A percentile compares a stretch with the other conserved stretches of the same genome.
Evolutionary conservation across 768 basidiomycete genomes (phyloP).

Genomic region (Rhizopogon vulgaris): DNA sequence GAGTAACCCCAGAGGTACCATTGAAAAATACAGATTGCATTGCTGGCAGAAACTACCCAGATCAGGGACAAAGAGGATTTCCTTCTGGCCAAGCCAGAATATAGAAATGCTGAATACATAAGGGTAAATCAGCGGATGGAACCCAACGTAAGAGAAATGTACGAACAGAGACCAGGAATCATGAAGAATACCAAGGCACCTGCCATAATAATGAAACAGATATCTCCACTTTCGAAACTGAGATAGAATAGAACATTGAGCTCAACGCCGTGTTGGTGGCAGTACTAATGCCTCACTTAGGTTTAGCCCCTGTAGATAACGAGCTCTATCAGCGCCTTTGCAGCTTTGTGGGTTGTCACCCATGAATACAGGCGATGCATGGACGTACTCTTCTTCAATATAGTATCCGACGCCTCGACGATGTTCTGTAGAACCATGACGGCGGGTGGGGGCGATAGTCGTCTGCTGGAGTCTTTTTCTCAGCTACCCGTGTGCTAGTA

Average conservation of each 20-base stretch:
- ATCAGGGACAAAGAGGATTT: conserved; percentile 67
- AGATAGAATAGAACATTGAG: conserved; percentile 7
- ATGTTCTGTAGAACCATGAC: conserved; percentile 9
- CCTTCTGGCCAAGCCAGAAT: conserved; percentile 68
- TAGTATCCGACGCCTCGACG: neutral
- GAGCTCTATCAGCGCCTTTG: neutral
- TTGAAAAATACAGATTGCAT: conserved; percentile 72
- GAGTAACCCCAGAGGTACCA: conserved; percentile 86
- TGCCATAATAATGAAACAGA: conserved; percentile 62
- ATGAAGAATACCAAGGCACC: conserved; percentile 74
- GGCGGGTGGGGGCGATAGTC: neutral
- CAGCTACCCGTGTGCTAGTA: neutral
- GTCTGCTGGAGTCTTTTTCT: neutral
- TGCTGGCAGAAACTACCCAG: conserved; percentile 67
- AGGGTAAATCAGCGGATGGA: neutral
- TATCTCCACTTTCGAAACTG: conserved; percentile 67
- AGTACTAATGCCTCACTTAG: conserved; percentile 17
- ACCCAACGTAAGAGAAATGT: conserved; percentile 1
- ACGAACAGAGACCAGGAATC: conserved; percentile 65
- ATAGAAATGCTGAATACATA: conserved; percentile 53
- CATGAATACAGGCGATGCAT: neutral
- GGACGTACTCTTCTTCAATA: conserved; percentile 12
- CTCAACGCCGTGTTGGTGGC: neutral
- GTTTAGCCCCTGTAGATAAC: conserved; percentile 13
- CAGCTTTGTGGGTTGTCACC: neutral